Evolutionary conservation across 202 grass and related monocot genomes (phyloP).

Genomic region (Alloteropsis angusta): DNA sequence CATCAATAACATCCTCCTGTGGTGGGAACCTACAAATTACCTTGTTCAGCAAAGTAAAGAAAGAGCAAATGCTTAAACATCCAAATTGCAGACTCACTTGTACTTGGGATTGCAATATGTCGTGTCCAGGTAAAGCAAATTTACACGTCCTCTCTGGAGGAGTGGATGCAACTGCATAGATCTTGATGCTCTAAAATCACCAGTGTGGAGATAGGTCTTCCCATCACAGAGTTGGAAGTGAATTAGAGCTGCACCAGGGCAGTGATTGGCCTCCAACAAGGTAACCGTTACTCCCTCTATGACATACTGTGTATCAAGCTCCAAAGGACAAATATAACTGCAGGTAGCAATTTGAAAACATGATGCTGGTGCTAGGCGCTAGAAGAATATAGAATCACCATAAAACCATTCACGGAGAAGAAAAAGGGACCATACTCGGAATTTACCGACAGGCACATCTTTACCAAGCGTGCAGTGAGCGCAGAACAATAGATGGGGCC

Average conservation of each 20-base stretch:
- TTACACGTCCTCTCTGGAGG: constrained; percentile 42
- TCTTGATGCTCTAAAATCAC: constrained; percentile 71
- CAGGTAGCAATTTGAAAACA: background rate
- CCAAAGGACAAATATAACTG: constrained; percentile 58
- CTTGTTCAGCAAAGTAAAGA: background rate
- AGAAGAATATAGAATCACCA: background rate
- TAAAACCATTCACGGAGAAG: background rate
- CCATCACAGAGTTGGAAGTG: constrained; percentile 48
- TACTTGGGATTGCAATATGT: constrained; percentile 82
- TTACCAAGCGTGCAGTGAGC: constrained; percentile 56
- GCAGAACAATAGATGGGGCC: constrained; percentile 64
- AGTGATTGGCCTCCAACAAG: constrained; percentile 73
- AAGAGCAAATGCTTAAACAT: constrained; percentile 20
- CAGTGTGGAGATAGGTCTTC: constrained; percentile 54
- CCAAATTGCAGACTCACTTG: constrained; percentile 31
- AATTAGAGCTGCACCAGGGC: constrained; percentile 69
- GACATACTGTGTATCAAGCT: constrained; percentile 55
- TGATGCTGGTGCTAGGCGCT: background rate
- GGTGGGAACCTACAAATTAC: constrained; percentile 48
- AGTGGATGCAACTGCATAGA: constrained; percentile 47
- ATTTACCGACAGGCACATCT: constrained; percentile 55
- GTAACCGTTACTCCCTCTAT: constrained; percentile 53
- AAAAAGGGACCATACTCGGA: constrained; percentile 26
- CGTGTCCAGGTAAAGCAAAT: constrained; percentile 73
- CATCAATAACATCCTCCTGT: constrained; percentile 55